These are phyloP conservation scores for Fusarium hainanense DNA, from an alignment of 2,329 filamentous ascomycete genomes.

Conservation along the genomic window DNA sequence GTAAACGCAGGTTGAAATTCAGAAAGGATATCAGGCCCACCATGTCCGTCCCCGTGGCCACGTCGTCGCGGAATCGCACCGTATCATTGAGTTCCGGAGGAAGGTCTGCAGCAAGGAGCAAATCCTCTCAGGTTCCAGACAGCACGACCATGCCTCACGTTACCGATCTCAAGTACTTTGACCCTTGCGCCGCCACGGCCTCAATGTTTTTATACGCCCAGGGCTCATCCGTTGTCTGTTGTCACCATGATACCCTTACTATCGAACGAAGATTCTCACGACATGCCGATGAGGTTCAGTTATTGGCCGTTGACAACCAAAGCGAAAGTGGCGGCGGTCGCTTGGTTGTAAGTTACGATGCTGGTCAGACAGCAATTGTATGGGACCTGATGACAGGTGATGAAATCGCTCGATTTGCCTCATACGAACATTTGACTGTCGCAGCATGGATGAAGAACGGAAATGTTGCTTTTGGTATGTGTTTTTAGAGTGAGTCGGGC, in stretches of 20 bases:
- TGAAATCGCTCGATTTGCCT: conserved; percentile 90
- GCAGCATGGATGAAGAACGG: conserved; percentile 97
- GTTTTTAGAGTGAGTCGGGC: conserved; percentile 7
- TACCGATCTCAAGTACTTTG: conserved; percentile 70
- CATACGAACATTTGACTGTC: conserved; percentile 85
- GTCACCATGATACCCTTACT: conserved; percentile 91
- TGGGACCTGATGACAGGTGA: conserved; percentile 96
- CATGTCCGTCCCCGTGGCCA: conserved; percentile 67
- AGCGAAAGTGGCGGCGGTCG: conserved; percentile 88
- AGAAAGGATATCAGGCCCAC: conserved; percentile 54
- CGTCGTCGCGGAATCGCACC: conserved; percentile 68
- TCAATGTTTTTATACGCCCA: conserved; percentile 92
- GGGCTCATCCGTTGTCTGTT: conserved; percentile 82
- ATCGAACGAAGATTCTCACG: conserved; percentile 87
- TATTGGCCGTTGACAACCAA: conserved; percentile 90
- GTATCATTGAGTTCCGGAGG: conserved; percentile 68
- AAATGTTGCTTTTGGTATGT: conserved; percentile 92
- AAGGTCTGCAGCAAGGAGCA: conserved; percentile 63
- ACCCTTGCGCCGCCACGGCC: conserved; percentile 90
- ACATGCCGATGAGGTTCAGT: conserved; percentile 83
- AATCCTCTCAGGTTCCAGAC: conserved; percentile 58
- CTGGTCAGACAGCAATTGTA: conserved; percentile 89
- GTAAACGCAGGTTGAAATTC: conserved; percentile 39
- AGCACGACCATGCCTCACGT: conserved; percentile 62
- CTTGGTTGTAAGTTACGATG: conserved; percentile 92